Conservation (phyloP, 1,284 basidiomycete genomes). For the Papiliotrema fonsecae region DNA sequence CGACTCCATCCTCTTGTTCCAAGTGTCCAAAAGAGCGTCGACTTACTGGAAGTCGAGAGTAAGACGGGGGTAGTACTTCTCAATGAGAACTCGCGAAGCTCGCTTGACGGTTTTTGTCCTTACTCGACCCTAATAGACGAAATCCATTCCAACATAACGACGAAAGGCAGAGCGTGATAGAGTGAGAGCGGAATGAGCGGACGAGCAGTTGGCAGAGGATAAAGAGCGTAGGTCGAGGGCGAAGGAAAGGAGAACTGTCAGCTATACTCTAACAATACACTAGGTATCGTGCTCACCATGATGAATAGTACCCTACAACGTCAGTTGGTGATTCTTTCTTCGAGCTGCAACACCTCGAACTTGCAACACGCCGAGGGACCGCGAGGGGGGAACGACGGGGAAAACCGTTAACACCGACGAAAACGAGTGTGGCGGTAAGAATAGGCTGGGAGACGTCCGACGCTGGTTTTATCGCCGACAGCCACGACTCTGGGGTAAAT, state of each 20-base stretch:
- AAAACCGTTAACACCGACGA: background rate
- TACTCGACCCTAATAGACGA: slow-evolving; percentile 78
- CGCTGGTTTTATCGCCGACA: background rate
- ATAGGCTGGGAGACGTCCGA: background rate
- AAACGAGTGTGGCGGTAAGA: slow-evolving; percentile 1
- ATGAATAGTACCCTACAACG: slow-evolving; percentile 5
- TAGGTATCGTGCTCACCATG: slow-evolving; percentile 4
- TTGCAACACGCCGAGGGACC: background rate
- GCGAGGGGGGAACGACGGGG: background rate
- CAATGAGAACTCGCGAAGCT: slow-evolving; percentile 97
- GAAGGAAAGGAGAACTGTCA: slow-evolving; percentile 1
- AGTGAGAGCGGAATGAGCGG: background rate
- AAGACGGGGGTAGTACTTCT: slow-evolving; percentile 98
- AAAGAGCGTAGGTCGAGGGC: background rate
- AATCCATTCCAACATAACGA: background rate
- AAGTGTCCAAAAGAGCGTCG: too few relatives aligned
- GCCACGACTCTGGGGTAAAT: background rate
- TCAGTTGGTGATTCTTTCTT: slow-evolving; percentile 1
- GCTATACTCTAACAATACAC: background rate
- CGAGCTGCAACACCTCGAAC: background rate
- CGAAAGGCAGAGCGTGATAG: background rate
- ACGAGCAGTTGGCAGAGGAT: background rate
- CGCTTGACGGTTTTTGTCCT: slow-evolving; percentile 99
- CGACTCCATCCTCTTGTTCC: too few relatives aligned
- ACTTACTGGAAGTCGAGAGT: slow-evolving; percentile 85